Evolutionary conservation across 345 rosid species (phyloP).

Genomic region (Populus euphratica): DNA sequence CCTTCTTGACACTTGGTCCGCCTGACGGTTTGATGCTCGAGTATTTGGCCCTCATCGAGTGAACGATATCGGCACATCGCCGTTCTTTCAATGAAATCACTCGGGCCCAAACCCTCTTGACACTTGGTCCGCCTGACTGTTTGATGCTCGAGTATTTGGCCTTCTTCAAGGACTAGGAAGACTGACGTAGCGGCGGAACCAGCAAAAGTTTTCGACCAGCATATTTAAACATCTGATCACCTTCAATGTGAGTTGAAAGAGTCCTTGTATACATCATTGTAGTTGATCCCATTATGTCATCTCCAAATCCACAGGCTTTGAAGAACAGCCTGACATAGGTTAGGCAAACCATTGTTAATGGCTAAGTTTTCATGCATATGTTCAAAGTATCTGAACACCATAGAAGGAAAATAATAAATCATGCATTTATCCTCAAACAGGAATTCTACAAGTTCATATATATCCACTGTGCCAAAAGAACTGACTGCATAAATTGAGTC

Average conservation of each 20-base stretch:
- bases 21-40: neutral
- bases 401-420: neutral
- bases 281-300: slow-evolving; percentile 73
- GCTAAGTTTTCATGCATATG: neutral
- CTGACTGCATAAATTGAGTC: too few relatives aligned
- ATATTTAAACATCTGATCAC: slow-evolving; percentile 21
- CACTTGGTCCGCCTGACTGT: neutral
- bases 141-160: neutral
- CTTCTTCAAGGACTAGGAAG: slow-evolving; percentile 8
- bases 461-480: too few relatives aligned
- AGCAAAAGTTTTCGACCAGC: slow-evolving; percentile 39
- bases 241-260: slow-evolving; percentile 23
- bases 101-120: neutral
- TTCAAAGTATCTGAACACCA: neutral
- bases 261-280: slow-evolving; percentile 76
- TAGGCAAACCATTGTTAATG: slow-evolving; percentile 2
- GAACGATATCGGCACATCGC: neutral
- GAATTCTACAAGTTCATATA: too few relatives aligned
- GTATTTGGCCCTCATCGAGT: neutral
- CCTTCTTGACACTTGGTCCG: neutral
- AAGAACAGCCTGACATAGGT: slow-evolving; percentile 61
- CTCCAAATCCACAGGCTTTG: slow-evolving; percentile 78
- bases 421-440: too few relatives aligned
- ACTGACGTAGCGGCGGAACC: slow-evolving; percentile 28
- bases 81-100: neutral